These are phyloP conservation scores for Sporopachydermia lactativora DNA, from an alignment of 805 yeast species.

Conservation along the genomic window DNA sequence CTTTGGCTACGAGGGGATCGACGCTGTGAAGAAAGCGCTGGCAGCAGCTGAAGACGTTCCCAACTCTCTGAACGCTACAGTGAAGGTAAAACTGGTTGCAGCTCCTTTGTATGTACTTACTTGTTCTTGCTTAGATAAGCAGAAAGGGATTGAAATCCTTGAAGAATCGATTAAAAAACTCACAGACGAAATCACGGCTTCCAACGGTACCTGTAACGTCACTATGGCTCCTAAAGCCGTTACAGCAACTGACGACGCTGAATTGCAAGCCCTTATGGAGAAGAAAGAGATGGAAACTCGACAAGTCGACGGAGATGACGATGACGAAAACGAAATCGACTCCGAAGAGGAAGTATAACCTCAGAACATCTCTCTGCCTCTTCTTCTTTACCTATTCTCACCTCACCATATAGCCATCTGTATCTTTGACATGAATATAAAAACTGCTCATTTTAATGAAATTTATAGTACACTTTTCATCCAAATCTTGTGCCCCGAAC, in stretches of 20 bases:
- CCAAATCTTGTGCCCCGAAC: too few relatives aligned
- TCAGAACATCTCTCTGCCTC: too few relatives aligned
- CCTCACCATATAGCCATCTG: too few relatives aligned
- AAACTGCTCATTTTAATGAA: too few relatives aligned
- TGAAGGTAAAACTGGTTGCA: slow-evolving; percentile 90
- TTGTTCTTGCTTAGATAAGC: slow-evolving; percentile 85
- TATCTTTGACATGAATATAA: too few relatives aligned
- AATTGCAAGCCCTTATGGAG: slow-evolving; percentile 89
- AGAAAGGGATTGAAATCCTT: slow-evolving; percentile 69
- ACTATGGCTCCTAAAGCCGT: slow-evolving; percentile 99
- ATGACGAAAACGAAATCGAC: slow-evolving; percentile 29
- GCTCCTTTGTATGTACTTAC: slow-evolving; percentile 94
- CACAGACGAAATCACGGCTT: slow-evolving; percentile 47
- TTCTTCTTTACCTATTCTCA: too few relatives aligned
- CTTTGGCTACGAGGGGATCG: slow-evolving; percentile 94
- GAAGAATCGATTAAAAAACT: slow-evolving; percentile 71
- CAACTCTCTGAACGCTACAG: slow-evolving; percentile 15
- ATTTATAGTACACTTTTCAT: too few relatives aligned
- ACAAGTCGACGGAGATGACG: slow-evolving; percentile 71
- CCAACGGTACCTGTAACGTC: slow-evolving; percentile 80
- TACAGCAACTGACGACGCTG: slow-evolving; percentile 96
- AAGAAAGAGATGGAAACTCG: slow-evolving; percentile 81
- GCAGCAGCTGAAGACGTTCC: slow-evolving; percentile 79
- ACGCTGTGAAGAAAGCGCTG: slow-evolving; percentile 86
- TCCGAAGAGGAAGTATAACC: not conserved